These are phyloP conservation scores for Aspergillus heteromorphus DNA, from an alignment of 495 filamentous ascomycete genomes.

Conservation along the genomic window DNA sequence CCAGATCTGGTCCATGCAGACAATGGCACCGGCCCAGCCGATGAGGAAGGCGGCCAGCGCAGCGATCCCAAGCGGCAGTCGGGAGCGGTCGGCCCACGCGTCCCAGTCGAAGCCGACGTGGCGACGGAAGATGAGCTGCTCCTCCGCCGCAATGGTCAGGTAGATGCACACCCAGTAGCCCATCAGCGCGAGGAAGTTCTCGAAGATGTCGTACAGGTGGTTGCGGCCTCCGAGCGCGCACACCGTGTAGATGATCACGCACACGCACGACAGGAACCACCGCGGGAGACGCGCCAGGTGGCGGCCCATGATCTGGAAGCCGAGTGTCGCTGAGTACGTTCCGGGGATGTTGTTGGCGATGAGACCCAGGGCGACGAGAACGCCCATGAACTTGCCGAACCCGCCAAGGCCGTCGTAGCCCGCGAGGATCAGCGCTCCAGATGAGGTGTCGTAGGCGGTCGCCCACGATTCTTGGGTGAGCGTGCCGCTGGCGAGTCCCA, in stretches of 20 bases:
- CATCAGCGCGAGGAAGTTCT: slow-evolving; percentile 56
- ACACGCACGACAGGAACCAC: slow-evolving; percentile 43
- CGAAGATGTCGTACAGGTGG: slow-evolving; percentile 50
- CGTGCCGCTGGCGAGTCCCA: slow-evolving; percentile 59
- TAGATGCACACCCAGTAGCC: slow-evolving; percentile 56
- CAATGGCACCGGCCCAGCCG: slow-evolving; percentile 58
- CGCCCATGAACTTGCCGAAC: slow-evolving; percentile 61
- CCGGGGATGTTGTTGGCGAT: slow-evolving; percentile 62
- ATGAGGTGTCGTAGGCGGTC: slow-evolving; percentile 47
- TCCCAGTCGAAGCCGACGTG: slow-evolving; percentile 50
- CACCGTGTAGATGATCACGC: slow-evolving; percentile 49
- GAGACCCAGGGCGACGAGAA: slow-evolving; percentile 57
- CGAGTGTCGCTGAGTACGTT: slow-evolving; percentile 56
- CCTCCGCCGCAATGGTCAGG: slow-evolving; percentile 47
- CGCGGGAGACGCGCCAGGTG: slow-evolving; percentile 42
- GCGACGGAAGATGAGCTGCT: slow-evolving; percentile 47
- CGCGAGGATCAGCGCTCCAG: slow-evolving; percentile 58
- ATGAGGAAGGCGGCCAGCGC: slow-evolving; percentile 52
- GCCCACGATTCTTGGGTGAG: slow-evolving; percentile 42
- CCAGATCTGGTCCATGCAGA: slow-evolving; percentile 59
- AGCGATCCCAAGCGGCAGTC: slow-evolving; percentile 53
- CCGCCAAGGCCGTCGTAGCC: slow-evolving; percentile 50
- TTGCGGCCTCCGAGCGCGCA: slow-evolving; percentile 50
- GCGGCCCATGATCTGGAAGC: slow-evolving; percentile 51
- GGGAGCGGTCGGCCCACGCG: slow-evolving; percentile 45